Evolutionary conservation across 495 filamentous ascomycete species (phyloP), one percentile per base, ranked within the genome.

Genomic region (Tuber microsphaerosporum): DNA sequence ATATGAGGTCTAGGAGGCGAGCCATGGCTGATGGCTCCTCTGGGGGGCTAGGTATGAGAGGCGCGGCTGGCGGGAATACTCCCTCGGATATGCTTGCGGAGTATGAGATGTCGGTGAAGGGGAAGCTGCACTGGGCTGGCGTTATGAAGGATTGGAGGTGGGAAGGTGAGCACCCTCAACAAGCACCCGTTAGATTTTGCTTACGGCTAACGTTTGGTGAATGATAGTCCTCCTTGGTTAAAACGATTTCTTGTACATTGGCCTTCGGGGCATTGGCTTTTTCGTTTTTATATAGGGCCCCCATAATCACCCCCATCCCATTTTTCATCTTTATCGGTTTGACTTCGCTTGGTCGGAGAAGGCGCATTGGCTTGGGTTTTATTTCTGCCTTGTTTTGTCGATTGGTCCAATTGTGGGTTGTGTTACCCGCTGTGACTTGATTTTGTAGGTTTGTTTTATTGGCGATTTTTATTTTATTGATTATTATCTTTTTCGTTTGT

Each of bases 91-190:
- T 61, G 22, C 39, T 56, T 19, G 17, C 89, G 71, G 90, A 91
- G 78, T 86, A 85, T 75, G 89, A 91, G 71, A 85, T 88, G 81
- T 92, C 90, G 22, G 89, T 93, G 22, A 86, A 88, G 73, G 91
- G 92, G 19, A 84, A 85, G 48, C 84, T 91, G 77, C 92, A 94
- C 83, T 94, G 92, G 92, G 86, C 91, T 19, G 90, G 90, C 74
- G 90, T 94, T 69, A 94, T 94, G 92, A 88, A 89, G 75, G 91
- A 93, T 75, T 92, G 89, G 89, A 85, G 87, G 22, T 94, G 92
- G 92, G 92, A 93, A 87, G 89, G 91, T 92, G 85, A 84, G 86
- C 82, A 74, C 61, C 34, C 31, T 42, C 22, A 56, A 39, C 61
- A 12, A 26, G 46, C 70, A 34, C 41, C 31, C 43, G 12, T 42